Evolutionary conservation across 345 rosid genomes (phyloP).

Genomic region (Eutrema japonicum): DNA sequence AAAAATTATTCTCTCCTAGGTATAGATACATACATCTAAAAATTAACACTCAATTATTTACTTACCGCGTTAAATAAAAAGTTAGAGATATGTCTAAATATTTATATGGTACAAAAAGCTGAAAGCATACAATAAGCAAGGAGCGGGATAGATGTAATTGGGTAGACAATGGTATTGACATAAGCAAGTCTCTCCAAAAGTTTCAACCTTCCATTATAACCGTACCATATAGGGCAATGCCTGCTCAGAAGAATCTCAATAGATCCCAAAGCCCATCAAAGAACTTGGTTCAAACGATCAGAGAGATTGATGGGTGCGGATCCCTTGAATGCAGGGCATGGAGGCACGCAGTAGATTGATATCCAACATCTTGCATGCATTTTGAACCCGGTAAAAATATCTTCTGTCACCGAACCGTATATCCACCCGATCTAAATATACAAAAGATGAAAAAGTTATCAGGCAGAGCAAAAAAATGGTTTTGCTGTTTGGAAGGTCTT

Average conservation of each 20-base stretch:
- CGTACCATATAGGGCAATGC: slow-evolving; percentile 98
- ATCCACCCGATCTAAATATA: slow-evolving; percentile 91
- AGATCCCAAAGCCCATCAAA: slow-evolving; percentile 95
- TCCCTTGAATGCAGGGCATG: slow-evolving; percentile 96
- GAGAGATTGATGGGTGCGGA: slow-evolving; percentile 98
- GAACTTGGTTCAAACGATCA: slow-evolving; percentile 96
- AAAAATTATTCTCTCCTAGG: no score
- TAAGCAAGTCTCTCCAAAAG: slow-evolving; percentile 89
- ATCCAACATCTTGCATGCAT: slow-evolving; percentile 99
- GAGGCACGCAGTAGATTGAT: slow-evolving; percentile 92
- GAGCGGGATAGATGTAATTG: slow-evolving; percentile 85
- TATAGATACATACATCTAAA: no score
- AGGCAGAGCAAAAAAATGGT: background rate
- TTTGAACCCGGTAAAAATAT: slow-evolving; percentile 96
- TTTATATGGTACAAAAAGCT: slow-evolving; percentile 53
- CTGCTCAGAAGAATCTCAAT: slow-evolving; percentile 92
- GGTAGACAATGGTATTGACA: slow-evolving; percentile 87
- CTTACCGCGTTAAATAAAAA: no score
- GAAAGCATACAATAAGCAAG: slow-evolving; percentile 89
- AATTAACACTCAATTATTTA: no score
- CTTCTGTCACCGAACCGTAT: slow-evolving; percentile 98
- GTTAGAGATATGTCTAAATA: no score
- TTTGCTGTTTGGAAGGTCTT: background rate
- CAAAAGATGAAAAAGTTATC: slow-evolving; percentile 18
- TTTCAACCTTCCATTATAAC: slow-evolving; percentile 74